Evolutionary conservation across 768 basidiomycete genomes (phyloP).

Genomic region (Daedaleopsis sinensis): DNA sequence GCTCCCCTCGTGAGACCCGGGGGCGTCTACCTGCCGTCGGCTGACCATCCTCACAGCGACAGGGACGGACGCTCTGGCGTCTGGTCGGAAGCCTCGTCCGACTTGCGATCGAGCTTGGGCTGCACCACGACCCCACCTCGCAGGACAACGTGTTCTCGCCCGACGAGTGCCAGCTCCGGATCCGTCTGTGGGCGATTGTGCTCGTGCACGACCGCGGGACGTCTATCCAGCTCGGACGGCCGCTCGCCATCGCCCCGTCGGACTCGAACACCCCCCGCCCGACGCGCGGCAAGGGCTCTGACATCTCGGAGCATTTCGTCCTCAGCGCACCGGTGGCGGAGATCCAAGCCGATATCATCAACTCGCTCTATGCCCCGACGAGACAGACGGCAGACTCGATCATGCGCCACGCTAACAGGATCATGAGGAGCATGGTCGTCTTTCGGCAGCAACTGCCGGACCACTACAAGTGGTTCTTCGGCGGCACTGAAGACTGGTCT

Average conservation of each 20-base stretch:
- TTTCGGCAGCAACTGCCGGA: slow-evolving; percentile 73
- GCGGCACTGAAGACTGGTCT: slow-evolving; percentile 77
- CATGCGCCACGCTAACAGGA: slow-evolving; percentile 76
- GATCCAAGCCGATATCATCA: slow-evolving; percentile 89
- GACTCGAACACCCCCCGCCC: slow-evolving; percentile 84
- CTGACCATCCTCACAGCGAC: slow-evolving; percentile 53
- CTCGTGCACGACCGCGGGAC: slow-evolving; percentile 88
- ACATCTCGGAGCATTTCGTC: slow-evolving; percentile 81
- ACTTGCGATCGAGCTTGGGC: slow-evolving; percentile 78
- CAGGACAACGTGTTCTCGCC: slow-evolving; percentile 61
- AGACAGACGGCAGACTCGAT: slow-evolving; percentile 68
- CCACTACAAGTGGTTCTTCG: slow-evolving; percentile 73
- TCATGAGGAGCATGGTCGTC: slow-evolving; percentile 75
- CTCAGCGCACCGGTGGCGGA: slow-evolving; percentile 75
- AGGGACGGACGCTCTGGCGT: slow-evolving; percentile 89
- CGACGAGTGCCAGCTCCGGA: slow-evolving; percentile 77
- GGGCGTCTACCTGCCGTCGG: background rate
- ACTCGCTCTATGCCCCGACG: slow-evolving; percentile 81
- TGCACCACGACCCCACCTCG: slow-evolving; percentile 86
- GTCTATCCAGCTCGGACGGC: slow-evolving; percentile 83
- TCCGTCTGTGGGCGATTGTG: slow-evolving; percentile 84
- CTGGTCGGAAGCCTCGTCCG: slow-evolving; percentile 85
- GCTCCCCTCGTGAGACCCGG: slow-evolving; percentile 19
- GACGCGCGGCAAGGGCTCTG: slow-evolving; percentile 48
- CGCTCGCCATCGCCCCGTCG: slow-evolving; percentile 79